Conservation (phyloP, 768 basidiomycete genomes). For the Suillus spraguei region DNA sequence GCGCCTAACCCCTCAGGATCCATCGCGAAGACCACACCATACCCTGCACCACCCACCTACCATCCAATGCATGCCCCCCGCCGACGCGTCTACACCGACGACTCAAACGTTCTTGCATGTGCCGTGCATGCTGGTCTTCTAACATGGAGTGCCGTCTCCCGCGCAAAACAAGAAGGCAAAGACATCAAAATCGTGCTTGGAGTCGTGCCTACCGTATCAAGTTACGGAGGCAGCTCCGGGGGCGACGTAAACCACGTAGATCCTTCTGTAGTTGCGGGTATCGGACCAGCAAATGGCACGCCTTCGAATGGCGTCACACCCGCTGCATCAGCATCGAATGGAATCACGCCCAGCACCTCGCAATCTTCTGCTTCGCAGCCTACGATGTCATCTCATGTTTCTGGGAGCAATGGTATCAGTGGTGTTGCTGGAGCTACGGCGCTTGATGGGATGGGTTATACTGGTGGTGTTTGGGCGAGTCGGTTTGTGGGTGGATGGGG, state of each 20-base stretch:
- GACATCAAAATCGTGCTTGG: slow-evolving; percentile 46
- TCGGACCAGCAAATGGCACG: slow-evolving; percentile 24
- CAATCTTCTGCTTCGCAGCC: slow-evolving; percentile 25
- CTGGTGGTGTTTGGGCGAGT: slow-evolving; percentile 35
- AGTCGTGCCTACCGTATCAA: slow-evolving; percentile 41
- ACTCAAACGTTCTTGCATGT: slow-evolving; percentile 71
- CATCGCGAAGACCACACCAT: background rate
- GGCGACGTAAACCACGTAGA: slow-evolving; percentile 44
- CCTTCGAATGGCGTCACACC: slow-evolving; percentile 21
- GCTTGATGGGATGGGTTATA: slow-evolving; percentile 25
- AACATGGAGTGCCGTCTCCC: slow-evolving; percentile 43
- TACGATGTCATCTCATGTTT: slow-evolving; percentile 22
- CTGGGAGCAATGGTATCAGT: slow-evolving; percentile 19
- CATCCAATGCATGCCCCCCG: slow-evolving; percentile 32
- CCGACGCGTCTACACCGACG: slow-evolving; percentile 75
- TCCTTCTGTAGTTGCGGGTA: slow-evolving; percentile 7
- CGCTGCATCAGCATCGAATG: slow-evolving; percentile 12
- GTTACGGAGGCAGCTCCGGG: slow-evolving; percentile 45
- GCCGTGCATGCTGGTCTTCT: slow-evolving; percentile 66
- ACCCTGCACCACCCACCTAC: slow-evolving; percentile 18
- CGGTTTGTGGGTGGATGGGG: slow-evolving; percentile 49
- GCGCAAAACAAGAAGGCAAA: slow-evolving; percentile 39
- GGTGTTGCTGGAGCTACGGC: slow-evolving; percentile 32
- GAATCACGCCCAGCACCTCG: slow-evolving; percentile 25
- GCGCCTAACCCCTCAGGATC: slow-evolving; percentile 9